Evolutionary conservation across 2,329 filamentous ascomycete species (phyloP), one percentile per base, ranked within the genome.

Genomic region (Ophiocordyceps camponoti-floridani): DNA sequence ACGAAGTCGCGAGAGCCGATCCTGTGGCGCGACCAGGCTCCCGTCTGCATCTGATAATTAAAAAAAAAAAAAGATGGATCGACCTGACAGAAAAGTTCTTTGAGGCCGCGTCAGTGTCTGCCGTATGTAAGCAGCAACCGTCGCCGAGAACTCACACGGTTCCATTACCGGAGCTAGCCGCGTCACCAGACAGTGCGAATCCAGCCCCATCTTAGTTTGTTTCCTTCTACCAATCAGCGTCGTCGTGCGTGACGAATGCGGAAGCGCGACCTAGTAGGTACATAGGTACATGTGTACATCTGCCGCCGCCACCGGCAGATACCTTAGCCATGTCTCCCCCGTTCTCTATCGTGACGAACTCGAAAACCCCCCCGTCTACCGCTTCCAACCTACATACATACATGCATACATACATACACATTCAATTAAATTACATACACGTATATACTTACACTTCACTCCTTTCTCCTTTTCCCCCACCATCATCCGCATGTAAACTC

Each of bases 221-320:
- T 4, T 2, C 13, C 13, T 14, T n/a, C 5, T 2, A 4, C 43
- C 43, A 44, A 44, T 44, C 43, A 44, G 37, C 27, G 16, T 44
- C 28, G 16, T n/a, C 23, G 37, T 19, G 27, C 28, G 23, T 33
- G 43, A 44, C 43, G 43, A 44, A 44, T 41, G 31, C 27, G 43
- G 43, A 28, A 44, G 43, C 31, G 31, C 31, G 12, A 14, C 31
- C 12, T n/a, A 31, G 28, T 12, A 7, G 11, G 10, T 5, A n/a
- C n/a, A n/a, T n/a, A n/a, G n/a, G n/a, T n/a, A n/a, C n/a, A n/a
- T n/a, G n/a, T n/a, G n/a, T n/a, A 3, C 23, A 23, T 3, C 23
- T 23, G 23, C 23, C 5, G 5, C 23, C 23, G 23, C 23, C 23
- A 23, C 23, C 23, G 23, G 23, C 23, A 23, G 23, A 23, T 23